phyloP scores from a whole-genome alignment of 768 basidiomycete species.

The Rhizopogon vinicolor region DNA sequence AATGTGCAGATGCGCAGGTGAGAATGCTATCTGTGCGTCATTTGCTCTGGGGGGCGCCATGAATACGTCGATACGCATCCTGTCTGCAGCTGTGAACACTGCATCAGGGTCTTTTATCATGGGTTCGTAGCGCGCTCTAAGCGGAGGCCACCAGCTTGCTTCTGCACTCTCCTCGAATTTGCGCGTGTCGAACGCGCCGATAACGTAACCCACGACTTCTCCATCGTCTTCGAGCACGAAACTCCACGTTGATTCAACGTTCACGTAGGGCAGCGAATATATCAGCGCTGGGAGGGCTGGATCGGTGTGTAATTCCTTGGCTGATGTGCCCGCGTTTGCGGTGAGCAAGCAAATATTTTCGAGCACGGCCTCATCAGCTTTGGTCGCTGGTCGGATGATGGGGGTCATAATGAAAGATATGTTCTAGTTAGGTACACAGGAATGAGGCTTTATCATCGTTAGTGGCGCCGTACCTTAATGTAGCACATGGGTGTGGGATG shows the following conservation, averaged over 20 bases:
- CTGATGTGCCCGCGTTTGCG: conserved; percentile 64
- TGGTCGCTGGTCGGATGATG: conserved; percentile 51
- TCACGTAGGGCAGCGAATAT: conserved; percentile 74
- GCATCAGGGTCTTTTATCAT: conserved; percentile 6
- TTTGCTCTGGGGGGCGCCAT: conserved; percentile 35
- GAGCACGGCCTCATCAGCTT: conserved; percentile 50
- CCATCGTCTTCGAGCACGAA: conserved; percentile 64
- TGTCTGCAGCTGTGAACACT: conserved; percentile 17
- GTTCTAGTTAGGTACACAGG: background rate
- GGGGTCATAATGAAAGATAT: conserved; percentile 26
- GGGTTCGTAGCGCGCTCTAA: conserved; percentile 50
- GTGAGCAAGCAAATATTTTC: conserved; percentile 75
- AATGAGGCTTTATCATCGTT: background rate
- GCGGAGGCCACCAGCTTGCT: conserved; percentile 62
- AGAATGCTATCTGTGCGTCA: conserved; percentile 55
- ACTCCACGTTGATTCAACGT: conserved; percentile 55
- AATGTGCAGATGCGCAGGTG: conserved; percentile 75
- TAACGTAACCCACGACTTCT: conserved; percentile 62
- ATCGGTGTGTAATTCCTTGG: conserved; percentile 55
- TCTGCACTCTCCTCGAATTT: conserved; percentile 52
- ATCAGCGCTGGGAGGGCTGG: conserved; percentile 65
- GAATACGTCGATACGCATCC: conserved; percentile 30
- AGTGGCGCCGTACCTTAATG: too few relatives aligned
- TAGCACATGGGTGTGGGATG: background rate
- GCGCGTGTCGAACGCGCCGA: conserved; percentile 66